Base-by-base conservation (phyloP, 2,329 filamentous ascomycete species). In the Neopestalotiopsis clavispora region DNA sequence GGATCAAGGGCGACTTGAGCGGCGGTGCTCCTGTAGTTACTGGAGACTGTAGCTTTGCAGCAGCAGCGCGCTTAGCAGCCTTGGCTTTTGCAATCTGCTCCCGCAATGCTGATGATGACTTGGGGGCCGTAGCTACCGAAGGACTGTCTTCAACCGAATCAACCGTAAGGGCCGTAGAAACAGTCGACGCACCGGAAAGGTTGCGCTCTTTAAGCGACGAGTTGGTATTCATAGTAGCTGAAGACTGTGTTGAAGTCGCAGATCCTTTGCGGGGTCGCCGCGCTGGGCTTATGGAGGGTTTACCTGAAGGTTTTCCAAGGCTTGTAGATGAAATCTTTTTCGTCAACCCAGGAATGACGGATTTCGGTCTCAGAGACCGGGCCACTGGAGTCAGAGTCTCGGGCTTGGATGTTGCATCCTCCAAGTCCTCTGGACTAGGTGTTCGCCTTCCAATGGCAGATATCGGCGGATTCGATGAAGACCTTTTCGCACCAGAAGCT, bases 81-180 rank as follows among this genome's bases (percentile, higher is more conserved):
- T 95, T 97, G 0, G 96, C 95, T 74, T 95, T 95, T 49, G 95
- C 94, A 71, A 98, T 98, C 67, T 96, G 95, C 65, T 98, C 94
- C 42, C 96, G 90, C 14, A 99, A 82, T 0, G 94, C 91, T 17
- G 88, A 84, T 0, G 95, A 98, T 0, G 94, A 94, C 74, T 93
- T 96, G 52, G 82, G 79, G 66, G 74, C 78, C 0, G 79, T 74
- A 45, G 74, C 71, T 23, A 60, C 72, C 14, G 30, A n/a, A 0
- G 78, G 67, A 3, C 75, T 66, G 10, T 79, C 75, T 42, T 82
- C 81, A 0, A 74, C 69, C 7, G 80, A 81, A 49, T 82, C 79
- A 14, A 74, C 72, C 2, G 80, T 83, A 13, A 75, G 72, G 5
- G 76, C 76, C 2, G 81, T 83, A 2, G 82, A 83, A 1, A 75